Evolutionary conservation across 495 filamentous ascomycete genomes (phyloP).

Genomic region (Aeminium ludgeri): DNA sequence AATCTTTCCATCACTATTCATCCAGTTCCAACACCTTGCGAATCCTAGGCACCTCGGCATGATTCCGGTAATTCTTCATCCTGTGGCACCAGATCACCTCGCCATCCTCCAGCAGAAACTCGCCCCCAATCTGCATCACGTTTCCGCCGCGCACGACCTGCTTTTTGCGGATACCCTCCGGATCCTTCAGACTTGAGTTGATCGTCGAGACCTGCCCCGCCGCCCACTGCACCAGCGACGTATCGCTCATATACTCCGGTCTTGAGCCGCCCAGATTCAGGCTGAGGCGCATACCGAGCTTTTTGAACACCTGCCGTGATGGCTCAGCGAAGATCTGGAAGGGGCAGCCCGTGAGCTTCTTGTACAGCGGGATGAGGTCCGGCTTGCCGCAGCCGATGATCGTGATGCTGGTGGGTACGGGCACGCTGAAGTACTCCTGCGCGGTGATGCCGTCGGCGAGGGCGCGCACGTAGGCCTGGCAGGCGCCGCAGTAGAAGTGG

Average conservation of each 20-base stretch:
- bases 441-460: conserved; percentile 25
- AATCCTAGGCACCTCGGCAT: conserved; percentile 50
- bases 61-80: conserved; percentile 66
- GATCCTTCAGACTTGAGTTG: conserved; percentile 6
- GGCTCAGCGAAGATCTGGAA: conserved; percentile 79
- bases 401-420: conserved; percentile 49
- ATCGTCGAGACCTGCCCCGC: conserved; percentile 24
- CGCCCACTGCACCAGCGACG: conserved; percentile 39
- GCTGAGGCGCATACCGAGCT: conserved; percentile 53
- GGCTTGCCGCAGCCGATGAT: conserved; percentile 70
- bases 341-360: conserved; percentile 41
- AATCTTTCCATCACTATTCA: conserved; percentile 12
- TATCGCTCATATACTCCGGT: conserved; percentile 49
- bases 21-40: conserved; percentile 45
- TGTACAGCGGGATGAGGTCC: conserved; percentile 53
- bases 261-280: conserved; percentile 38
- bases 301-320: conserved; percentile 46
- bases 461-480: conserved; percentile 21
- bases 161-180: conserved; percentile 11
- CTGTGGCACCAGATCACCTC: conserved; percentile 63
- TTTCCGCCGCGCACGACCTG: conserved; percentile 44
- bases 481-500: conserved; percentile 80
- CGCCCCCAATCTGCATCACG: conserved; percentile 58
- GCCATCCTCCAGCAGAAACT: conserved; percentile 66
- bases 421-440: conserved; percentile 53